These are phyloP conservation scores for Hypoxylon rubiginosum DNA, from an alignment of 2,329 filamentous ascomycete genomes.

Conservation along the genomic window DNA sequence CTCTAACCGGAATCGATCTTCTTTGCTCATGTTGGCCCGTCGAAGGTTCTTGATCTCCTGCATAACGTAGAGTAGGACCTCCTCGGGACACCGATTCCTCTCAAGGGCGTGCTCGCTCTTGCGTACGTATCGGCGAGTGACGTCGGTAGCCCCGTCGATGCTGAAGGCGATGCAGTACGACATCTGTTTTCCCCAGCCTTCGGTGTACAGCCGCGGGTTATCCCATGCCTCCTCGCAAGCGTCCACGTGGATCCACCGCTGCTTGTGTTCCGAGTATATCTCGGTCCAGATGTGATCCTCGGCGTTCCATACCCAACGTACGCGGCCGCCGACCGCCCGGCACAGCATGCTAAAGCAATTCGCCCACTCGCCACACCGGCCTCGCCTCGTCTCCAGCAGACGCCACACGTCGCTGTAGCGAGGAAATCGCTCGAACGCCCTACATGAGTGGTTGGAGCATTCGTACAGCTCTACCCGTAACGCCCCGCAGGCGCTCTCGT, in stretches of 20 bases:
- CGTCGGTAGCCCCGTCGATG: conserved; percentile 81
- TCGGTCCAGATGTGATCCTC: conserved; percentile 99
- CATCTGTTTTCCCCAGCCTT: conserved; percentile 97
- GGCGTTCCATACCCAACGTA: conserved; percentile 98
- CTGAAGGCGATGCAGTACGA: conserved; percentile 98
- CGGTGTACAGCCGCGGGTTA: conserved; percentile 89
- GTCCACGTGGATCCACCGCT: conserved; percentile 97
- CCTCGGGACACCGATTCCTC: conserved; percentile 85
- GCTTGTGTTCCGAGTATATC: conserved; percentile 93
- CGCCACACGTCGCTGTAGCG: conserved; percentile 97
- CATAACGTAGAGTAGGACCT: conserved; percentile 90
- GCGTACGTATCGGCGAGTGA: conserved; percentile 77
- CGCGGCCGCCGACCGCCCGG: conserved; percentile 88
- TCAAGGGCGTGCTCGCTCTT: conserved; percentile 79
- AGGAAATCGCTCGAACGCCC: conserved; percentile 88
- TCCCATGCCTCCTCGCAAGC: conserved; percentile 96
- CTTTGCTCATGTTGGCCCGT: conserved; percentile 86
- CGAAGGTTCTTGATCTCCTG: conserved; percentile 90
- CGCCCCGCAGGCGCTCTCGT: conserved; percentile 90
- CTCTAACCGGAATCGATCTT: conserved; percentile 83
- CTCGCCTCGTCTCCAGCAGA: conserved; percentile 85
- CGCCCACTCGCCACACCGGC: conserved; percentile 94
- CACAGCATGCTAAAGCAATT: conserved; percentile 99
- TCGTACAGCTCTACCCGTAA: conserved; percentile 90
- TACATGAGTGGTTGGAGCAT: conserved; percentile 82